Conservation (phyloP, 257 asterid genomes). For the Parsonsia alboflavescens region DNA sequence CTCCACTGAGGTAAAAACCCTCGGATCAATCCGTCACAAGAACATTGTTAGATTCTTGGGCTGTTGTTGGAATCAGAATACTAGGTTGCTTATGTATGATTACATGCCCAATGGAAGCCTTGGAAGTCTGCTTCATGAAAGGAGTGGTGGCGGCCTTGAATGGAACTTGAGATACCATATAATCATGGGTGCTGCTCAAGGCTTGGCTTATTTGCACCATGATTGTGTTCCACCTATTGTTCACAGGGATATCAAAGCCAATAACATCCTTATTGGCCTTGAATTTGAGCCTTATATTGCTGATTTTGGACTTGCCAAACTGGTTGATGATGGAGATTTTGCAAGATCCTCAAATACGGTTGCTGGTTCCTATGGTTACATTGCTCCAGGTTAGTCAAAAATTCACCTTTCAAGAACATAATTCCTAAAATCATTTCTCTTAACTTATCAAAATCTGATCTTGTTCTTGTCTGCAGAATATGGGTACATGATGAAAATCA, state of each 20-base stretch:
- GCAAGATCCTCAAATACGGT: conserved; percentile 64
- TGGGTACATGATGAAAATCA: conserved; percentile 76
- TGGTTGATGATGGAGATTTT: conserved; percentile 57
- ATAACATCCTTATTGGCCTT: conserved; percentile 69
- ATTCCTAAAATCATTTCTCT: too few species aligned
- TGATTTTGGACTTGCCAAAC: conserved; percentile 85
- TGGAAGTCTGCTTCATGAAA: conserved; percentile 68
- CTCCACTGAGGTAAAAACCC: conserved; percentile 74
- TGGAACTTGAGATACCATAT: conserved; percentile 76
- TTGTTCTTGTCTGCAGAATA: conserved; percentile 44
- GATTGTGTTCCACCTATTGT: conserved; percentile 81
- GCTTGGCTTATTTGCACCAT: conserved; percentile 77
- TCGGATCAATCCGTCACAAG: conserved; percentile 75
- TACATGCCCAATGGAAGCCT: conserved; percentile 89
- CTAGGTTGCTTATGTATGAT: conserved; percentile 77
- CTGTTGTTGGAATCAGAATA: conserved; percentile 76
- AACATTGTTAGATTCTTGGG: conserved; percentile 79
- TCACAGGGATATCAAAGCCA: conserved; percentile 86
- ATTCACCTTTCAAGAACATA: too few species aligned
- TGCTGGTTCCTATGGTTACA: conserved; percentile 88
- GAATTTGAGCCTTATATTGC: conserved; percentile 87
- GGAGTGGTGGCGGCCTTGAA: conserved; percentile 57
- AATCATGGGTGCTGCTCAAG: conserved; percentile 75
- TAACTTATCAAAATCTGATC: not conserved
- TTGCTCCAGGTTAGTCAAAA: conserved; percentile 68